Conservation (phyloP, 2,329 filamentous ascomycete genomes). For the Alternaria rosae region DNA sequence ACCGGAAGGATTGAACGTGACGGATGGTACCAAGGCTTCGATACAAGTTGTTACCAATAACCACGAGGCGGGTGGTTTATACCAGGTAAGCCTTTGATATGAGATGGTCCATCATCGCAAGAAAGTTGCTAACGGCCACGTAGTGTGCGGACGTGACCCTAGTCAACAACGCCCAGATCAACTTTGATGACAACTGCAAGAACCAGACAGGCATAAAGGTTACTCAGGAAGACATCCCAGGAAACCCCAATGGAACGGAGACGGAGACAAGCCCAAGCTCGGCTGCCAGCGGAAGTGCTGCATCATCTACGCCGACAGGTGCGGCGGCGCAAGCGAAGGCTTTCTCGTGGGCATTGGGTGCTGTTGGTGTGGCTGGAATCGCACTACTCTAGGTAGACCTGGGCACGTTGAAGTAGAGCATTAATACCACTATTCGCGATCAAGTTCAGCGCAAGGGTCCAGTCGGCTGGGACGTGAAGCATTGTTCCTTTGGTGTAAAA, state of each 20-base stretch:
- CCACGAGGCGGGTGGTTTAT: constrained; percentile 66
- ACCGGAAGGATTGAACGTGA: constrained; percentile 59
- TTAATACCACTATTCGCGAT: not conserved
- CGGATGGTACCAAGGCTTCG: constrained; percentile 69
- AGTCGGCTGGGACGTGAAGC: not conserved
- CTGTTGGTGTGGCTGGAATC: constrained; percentile 43
- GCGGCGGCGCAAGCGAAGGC: constrained; percentile 42
- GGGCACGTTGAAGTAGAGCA: not conserved
- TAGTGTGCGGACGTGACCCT: constrained; percentile 79
- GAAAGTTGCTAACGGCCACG: not conserved
- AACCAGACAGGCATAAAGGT: constrained; percentile 65
- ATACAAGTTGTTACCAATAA: constrained; percentile 74
- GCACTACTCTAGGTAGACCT: constrained; percentile 31
- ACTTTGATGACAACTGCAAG: constrained; percentile 60
- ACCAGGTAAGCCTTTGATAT: constrained; percentile 59
- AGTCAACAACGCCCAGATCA: constrained; percentile 57
- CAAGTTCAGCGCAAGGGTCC: not conserved
- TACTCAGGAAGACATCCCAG: constrained; percentile 48
- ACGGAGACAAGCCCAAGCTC: constrained; percentile 26
- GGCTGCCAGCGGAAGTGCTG: constrained; percentile 20
- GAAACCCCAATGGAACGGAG: constrained; percentile 57
- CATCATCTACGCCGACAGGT: constrained; percentile 25
- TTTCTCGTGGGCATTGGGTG: constrained; percentile 46
- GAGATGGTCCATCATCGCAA: not conserved
- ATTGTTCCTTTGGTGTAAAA: not conserved